These are phyloP conservation scores for Fusarium sp. DNA, from an alignment of 2,329 filamentous ascomycete species.

Conservation along the genomic window DNA sequence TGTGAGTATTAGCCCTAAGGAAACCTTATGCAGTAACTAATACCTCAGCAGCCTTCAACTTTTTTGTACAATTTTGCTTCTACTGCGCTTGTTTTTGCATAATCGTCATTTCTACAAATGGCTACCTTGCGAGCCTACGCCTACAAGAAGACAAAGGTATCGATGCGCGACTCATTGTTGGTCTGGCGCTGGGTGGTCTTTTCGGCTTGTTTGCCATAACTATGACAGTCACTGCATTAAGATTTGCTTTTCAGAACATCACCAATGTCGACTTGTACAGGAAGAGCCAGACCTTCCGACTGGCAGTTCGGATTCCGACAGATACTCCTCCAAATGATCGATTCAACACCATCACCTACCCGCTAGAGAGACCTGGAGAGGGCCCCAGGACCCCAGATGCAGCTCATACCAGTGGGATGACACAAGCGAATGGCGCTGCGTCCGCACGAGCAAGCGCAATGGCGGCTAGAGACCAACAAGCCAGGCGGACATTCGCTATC, in stretches of 20 bases:
- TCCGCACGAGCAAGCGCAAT: constrained; percentile 24
- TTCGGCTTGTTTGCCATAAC: constrained; percentile 83
- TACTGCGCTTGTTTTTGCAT: constrained; percentile 76
- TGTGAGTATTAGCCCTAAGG: constrained; percentile 53
- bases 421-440: not conserved
- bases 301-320: constrained; percentile 77
- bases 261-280: constrained; percentile 86
- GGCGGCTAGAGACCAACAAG: constrained; percentile 54
- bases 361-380: constrained; percentile 51
- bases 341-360: constrained; percentile 67
- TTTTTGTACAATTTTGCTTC: constrained; percentile 86
- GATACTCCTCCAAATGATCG: constrained; percentile 52
- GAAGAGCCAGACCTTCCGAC: constrained; percentile 69
- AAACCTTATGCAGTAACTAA: not conserved
- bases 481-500: constrained; percentile 79
- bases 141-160: constrained; percentile 49
- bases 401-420: constrained; percentile 1
- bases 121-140: constrained; percentile 69
- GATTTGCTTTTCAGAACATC: constrained; percentile 76
- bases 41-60: constrained; percentile 75
- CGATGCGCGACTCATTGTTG: constrained; percentile 72
- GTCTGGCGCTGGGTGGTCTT: constrained; percentile 72
- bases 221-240: constrained; percentile 78
- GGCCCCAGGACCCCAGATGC: constrained; percentile 6
- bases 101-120: constrained; percentile 70